phyloP scores from a whole-genome alignment of 805 yeast species.

The Nakazawaea pomicola region DNA sequence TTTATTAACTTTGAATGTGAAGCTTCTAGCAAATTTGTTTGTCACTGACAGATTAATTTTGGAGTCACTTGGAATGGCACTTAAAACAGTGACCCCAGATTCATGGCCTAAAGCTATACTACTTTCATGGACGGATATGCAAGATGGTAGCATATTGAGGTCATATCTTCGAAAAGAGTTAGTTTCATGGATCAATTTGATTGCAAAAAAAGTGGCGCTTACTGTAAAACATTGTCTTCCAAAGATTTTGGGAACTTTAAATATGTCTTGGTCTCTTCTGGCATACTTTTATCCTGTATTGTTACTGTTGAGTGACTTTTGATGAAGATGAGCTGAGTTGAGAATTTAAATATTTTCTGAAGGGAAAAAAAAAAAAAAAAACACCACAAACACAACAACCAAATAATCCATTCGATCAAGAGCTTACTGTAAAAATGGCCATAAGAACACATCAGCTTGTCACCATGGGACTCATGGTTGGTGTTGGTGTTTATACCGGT shows the following conservation, averaged over 20 bases:
- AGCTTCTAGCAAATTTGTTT: not conserved
- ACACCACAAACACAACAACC: not conserved
- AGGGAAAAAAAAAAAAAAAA: slow-evolving; percentile 1
- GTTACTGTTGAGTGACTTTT: too few species aligned
- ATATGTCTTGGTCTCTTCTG: not conserved
- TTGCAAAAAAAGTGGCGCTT: not conserved
- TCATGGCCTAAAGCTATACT: slow-evolving; percentile 7
- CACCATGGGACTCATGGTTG: slow-evolving; percentile 22
- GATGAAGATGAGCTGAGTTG: too few species aligned
- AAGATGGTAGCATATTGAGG: slow-evolving; percentile 5
- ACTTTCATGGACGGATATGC: slow-evolving; percentile 1
- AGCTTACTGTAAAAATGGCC: slow-evolving; percentile 9
- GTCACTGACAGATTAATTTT: not conserved
- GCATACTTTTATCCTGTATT: not conserved
- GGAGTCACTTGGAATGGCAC: not conserved
- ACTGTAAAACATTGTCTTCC: not conserved
- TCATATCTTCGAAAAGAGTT: not conserved
- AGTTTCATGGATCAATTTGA: not conserved
- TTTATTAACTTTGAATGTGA: not conserved
- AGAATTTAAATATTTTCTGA: not conserved
- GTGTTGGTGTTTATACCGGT: slow-evolving; percentile 41
- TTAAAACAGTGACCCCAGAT: slow-evolving; percentile 2
- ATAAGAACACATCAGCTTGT: slow-evolving; percentile 18
- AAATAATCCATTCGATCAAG: not conserved
- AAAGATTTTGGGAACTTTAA: not conserved